Percentiles rank a stretch among this genome's conserved stretches.
Conservation (phyloP, 2,329 filamentous ascomycete genomes). For the Furcasterigmium furcatum region DNA sequence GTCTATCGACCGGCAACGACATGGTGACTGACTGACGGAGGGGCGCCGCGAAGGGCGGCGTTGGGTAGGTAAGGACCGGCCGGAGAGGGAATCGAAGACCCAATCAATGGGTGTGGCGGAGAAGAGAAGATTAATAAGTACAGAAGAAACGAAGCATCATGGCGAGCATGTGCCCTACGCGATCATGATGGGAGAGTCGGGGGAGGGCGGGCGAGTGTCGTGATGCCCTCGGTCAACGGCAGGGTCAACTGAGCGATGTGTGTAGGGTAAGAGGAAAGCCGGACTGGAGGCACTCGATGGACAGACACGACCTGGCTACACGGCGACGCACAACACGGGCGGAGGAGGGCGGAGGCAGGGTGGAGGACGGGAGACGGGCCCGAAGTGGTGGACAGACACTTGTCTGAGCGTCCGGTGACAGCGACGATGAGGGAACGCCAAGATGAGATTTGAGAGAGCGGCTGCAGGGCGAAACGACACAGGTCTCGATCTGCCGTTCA, state of each 20-base stretch:
- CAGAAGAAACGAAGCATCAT: constrained; percentile 13
- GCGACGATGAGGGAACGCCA: background rate
- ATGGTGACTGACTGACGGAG: constrained; percentile 33
- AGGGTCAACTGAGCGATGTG: background rate
- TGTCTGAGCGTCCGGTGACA: no score
- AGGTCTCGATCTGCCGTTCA: constrained; percentile 18
- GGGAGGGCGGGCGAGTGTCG: background rate
- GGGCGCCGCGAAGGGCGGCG: constrained; percentile 8
- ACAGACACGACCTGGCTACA: no score
- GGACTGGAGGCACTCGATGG: no score
- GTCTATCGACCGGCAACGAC: constrained; percentile 38
- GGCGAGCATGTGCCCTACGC: constrained; percentile 14
- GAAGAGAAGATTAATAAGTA: constrained; percentile 22
- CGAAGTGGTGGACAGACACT: no score
- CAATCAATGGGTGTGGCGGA: constrained; percentile 42
- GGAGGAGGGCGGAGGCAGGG: no score
- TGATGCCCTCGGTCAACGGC: background rate
- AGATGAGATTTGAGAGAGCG: background rate
- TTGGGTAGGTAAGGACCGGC: constrained; percentile 16
- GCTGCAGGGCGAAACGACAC: background rate
- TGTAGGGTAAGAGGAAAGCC: no score
- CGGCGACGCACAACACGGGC: no score
- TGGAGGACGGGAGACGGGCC: no score
- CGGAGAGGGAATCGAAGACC: constrained; percentile 28
- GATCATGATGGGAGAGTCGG: constrained; percentile 4